These are phyloP conservation scores for Fagopyrum esculentum DNA, from an alignment of 148 eudicot species.

Conservation along the genomic window DNA sequence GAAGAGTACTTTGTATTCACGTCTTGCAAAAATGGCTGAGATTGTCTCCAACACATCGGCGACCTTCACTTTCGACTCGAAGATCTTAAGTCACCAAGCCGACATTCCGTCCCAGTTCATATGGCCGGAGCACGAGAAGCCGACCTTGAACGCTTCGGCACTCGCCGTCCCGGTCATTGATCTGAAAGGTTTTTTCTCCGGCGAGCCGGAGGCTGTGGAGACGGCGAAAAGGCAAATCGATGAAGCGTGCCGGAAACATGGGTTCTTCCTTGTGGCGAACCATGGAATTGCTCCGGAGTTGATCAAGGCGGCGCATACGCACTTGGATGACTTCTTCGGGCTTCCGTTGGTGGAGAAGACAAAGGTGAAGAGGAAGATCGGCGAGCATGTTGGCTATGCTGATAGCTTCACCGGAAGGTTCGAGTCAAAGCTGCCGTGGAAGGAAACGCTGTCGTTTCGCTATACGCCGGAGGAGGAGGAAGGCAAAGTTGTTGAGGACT, in stretches of 20 bases:
- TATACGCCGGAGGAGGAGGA: conserved; percentile 13
- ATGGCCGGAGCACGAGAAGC: conserved; percentile 55
- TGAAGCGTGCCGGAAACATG: conserved; percentile 42
- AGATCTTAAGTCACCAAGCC: conserved; percentile 16
- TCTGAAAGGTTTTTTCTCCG: conserved; percentile 35
- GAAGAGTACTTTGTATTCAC: no score
- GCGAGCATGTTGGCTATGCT: conserved; percentile 39
- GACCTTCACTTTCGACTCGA: conserved; percentile 25
- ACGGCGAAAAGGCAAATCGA: conserved; percentile 30
- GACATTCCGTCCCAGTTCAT: conserved; percentile 41
- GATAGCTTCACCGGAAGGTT: conserved; percentile 40
- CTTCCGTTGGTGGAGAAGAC: conserved; percentile 30
- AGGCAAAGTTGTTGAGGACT: conserved; percentile 25
- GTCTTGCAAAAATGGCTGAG: no score
- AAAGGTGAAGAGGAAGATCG: conserved; percentile 28
- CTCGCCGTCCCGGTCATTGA: conserved; percentile 37
- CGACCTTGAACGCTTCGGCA: conserved; percentile 15
- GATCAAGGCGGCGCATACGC: conserved; percentile 25
- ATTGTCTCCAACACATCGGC: not conserved
- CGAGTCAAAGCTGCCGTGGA: conserved; percentile 39
- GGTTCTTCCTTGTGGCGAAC: conserved; percentile 44
- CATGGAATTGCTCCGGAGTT: conserved; percentile 32
- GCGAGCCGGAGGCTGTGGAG: conserved; percentile 4
- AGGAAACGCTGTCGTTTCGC: conserved; percentile 39
- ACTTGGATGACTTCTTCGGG: conserved; percentile 33